These are phyloP conservation scores for Phialophora tarda DNA, from an alignment of 2,329 filamentous ascomycete species.

Conservation along the genomic window DNA sequence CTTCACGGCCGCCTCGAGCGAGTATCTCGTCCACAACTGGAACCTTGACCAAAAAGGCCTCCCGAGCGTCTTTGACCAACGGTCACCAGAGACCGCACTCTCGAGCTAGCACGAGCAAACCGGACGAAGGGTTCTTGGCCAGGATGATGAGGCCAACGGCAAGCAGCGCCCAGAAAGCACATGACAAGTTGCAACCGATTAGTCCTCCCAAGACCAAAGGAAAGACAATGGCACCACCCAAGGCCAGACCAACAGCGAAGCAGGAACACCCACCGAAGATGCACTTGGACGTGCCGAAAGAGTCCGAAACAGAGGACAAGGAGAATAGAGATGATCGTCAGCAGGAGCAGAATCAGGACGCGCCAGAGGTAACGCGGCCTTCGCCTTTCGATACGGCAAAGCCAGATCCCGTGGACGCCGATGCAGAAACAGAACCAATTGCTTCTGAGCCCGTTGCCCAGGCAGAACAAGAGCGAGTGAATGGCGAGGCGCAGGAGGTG, in stretches of 20 bases:
- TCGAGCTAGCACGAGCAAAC: slow-evolving; percentile 48
- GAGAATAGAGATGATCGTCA: slow-evolving; percentile 10
- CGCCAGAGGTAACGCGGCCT: slow-evolving; percentile 16
- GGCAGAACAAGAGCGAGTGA: slow-evolving; percentile 14
- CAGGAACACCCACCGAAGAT: slow-evolving; percentile 27
- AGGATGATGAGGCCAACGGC: slow-evolving; percentile 60
- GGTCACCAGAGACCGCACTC: slow-evolving; percentile 48
- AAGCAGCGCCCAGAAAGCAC: slow-evolving; percentile 56
- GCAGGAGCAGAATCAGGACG: slow-evolving; percentile 10
- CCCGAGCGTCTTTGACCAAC: slow-evolving; percentile 41
- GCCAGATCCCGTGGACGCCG: slow-evolving; percentile 21
- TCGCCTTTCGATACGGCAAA: slow-evolving; percentile 23
- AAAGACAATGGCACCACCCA: slow-evolving; percentile 15
- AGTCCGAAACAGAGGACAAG: slow-evolving; percentile 14
- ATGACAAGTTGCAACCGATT: slow-evolving; percentile 53
- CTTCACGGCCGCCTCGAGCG: slow-evolving; percentile 34
- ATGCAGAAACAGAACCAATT: neutral
- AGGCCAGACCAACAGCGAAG: slow-evolving; percentile 21
- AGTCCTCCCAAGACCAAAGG: slow-evolving; percentile 45
- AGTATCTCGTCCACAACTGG: slow-evolving; percentile 37
- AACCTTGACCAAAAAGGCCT: slow-evolving; percentile 41
- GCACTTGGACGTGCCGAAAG: slow-evolving; percentile 15
- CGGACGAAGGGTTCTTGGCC: slow-evolving; percentile 56
- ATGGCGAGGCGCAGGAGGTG: slow-evolving; percentile 11
- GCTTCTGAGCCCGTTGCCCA: slow-evolving; percentile 12